phyloP scores from a whole-genome alignment of 768 basidiomycete species.

The Kwoniella newhampshirensis region DNA sequence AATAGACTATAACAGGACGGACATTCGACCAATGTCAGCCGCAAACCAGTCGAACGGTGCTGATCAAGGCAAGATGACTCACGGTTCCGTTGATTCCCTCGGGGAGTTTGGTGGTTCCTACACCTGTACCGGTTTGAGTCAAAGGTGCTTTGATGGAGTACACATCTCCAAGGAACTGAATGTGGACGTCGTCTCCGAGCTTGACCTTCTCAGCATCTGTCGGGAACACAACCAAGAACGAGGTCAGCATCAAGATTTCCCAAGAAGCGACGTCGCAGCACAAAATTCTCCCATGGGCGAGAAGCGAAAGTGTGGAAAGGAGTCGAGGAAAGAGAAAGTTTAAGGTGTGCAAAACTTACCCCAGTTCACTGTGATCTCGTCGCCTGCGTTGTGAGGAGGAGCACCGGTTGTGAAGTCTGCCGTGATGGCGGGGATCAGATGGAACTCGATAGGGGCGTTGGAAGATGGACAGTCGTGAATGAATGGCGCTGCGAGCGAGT shows the following conservation, averaged over 20 bases:
- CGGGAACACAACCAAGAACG: not conserved
- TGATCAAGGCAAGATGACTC: slow-evolving; percentile 4
- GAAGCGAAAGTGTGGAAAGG: too few species aligned
- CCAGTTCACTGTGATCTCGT: slow-evolving; percentile 28
- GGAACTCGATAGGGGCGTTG: slow-evolving; percentile 33
- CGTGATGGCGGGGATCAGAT: slow-evolving; percentile 25
- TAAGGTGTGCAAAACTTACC: slow-evolving; percentile 10
- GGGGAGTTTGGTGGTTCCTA: slow-evolving; percentile 21
- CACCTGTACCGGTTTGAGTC: slow-evolving; percentile 21
- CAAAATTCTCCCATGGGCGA: too few species aligned
- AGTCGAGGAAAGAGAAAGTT: not conserved
- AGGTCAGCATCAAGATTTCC: too few species aligned
- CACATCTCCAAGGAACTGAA: slow-evolving; percentile 25
- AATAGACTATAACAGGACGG: not conserved
- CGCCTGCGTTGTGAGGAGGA: slow-evolving; percentile 23
- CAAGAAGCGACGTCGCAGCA: too few species aligned
- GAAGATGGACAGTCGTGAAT: slow-evolving; percentile 23
- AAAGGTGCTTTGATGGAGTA: slow-evolving; percentile 20
- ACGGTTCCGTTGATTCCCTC: slow-evolving; percentile 26
- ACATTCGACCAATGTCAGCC: too few species aligned
- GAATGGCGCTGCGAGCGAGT: slow-evolving; percentile 26
- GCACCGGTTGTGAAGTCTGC: slow-evolving; percentile 20
- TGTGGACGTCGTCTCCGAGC: slow-evolving; percentile 23
- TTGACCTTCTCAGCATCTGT: slow-evolving; percentile 19
- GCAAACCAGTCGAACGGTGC: too few species aligned